Percentiles rank a stretch among this genome's conserved stretches.
These are phyloP conservation scores for Fragilariopsis cylindrus DNA, from an alignment of 108 stramenopile species.

Conservation along the genomic window DNA sequence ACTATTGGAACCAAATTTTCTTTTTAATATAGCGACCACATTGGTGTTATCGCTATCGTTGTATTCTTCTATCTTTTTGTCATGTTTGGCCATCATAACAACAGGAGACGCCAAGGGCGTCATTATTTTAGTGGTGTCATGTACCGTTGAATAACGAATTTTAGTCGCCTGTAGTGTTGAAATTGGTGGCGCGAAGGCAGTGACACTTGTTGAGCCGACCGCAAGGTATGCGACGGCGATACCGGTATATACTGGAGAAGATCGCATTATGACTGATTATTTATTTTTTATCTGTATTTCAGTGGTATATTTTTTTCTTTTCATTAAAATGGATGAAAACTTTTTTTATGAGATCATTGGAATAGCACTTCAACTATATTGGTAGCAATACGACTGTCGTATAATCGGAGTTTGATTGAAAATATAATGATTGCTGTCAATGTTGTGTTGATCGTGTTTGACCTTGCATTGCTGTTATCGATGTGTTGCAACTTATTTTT, in stretches of 20 bases:
- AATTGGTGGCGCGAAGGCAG: background rate
- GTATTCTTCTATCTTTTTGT: too few species aligned
- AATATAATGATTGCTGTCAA: too few species aligned
- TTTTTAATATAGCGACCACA: background rate
- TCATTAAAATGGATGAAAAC: background rate
- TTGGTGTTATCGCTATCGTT: background rate
- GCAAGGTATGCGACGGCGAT: constrained; percentile 1
- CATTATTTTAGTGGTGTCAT: background rate
- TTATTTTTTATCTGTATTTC: background rate
- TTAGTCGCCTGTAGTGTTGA: background rate
- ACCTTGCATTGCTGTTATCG: too few species aligned
- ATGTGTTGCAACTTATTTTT: too few species aligned
- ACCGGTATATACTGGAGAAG: background rate
- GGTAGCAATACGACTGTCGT: too few species aligned
- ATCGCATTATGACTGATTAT: background rate
- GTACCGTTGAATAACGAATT: too few species aligned
- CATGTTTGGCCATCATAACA: background rate
- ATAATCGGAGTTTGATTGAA: too few species aligned
- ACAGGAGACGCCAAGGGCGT: background rate
- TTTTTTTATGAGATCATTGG: background rate
- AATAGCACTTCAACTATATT: background rate
- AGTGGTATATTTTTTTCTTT: background rate
- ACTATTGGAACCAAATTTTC: background rate
- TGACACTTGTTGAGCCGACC: background rate
- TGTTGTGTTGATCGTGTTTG: too few species aligned